Base-by-base conservation (phyloP, 2,329 filamentous ascomycete species). In the Sporothrix pallida region DNA sequence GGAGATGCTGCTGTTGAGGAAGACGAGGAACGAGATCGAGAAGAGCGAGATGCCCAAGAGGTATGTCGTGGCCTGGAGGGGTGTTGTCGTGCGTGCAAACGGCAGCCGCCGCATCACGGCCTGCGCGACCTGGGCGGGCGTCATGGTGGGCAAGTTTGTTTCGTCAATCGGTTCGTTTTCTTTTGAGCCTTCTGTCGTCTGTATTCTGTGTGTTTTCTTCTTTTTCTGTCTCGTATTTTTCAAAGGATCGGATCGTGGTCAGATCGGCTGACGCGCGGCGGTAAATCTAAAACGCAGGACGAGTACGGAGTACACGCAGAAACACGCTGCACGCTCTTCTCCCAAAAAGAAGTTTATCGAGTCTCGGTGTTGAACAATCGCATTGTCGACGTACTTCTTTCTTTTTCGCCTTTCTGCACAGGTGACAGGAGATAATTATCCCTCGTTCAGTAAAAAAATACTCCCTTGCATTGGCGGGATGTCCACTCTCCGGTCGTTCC, bases 21-120 rank as follows among this genome's bases (percentile, higher is more conserved):
- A 97, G 79, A 97, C 93, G 77, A 97, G 91, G 84, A 96, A 96
- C 72, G 92, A 92, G 79, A 97, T 96, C 82, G 91, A 93, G 85
- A 95, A 95, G 78, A 97, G 89, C 75, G 92, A 93, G 79, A 96
- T 92, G 80, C 91, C 91, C 76, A 94, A 87, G 50, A 97, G 89
- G 81, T 97, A 97, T 44, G 93, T 92, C 73, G 87, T 81, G n/a
- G 88, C 90, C 79, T 92, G 89, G 23, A 88, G 80, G 4, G 86
- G 83, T 13, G 89, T 90, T n/a, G 88, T 89, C 62, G 87, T 85
- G 26, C 85, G 81, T 75, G 88, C 85, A 81, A 91, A 91, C 42
- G 89, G 89, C 71, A 89, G 82, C 75, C 84, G 81, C 73, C 84
- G 86, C 76, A 87, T 78, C 60, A 81, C 78, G 23, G 71, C 68